Base-by-base conservation (phyloP, 768 basidiomycete genomes). In the Leucocoprinus birnbaumii region DNA sequence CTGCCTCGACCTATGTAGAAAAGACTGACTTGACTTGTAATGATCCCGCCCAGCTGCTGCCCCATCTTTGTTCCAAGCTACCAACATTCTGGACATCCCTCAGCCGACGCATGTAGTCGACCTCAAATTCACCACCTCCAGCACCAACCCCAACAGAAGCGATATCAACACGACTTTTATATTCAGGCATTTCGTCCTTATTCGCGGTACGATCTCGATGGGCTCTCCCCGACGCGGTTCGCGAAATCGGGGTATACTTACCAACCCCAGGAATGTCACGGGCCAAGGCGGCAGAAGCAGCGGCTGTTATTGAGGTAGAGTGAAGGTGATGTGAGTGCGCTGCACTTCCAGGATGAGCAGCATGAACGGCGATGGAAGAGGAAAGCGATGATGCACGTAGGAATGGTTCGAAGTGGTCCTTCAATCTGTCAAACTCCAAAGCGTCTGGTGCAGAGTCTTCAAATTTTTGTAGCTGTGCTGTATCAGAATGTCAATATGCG, bases 331-430 rank as follows among this genome's bases (percentile, higher is more conserved):
- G 87, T 75, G 86, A 83, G 74, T 82, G 74, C 45, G 80, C 73
- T 61, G 76, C 71, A 63, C 73, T 75, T 68, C 75, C 77, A 58
- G 72, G 73, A 53, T 75, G 69, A 61, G 69, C 68, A 68, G 72
- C 64, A 34, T 55, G 47, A 67, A 78, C 72, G 58, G 68, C 62
- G 63, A 81, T 76, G 68, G 85, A 85, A 70, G 86, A 79, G 65
- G 87, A 85, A 70, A 83, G 76, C 57, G 86, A 82, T 58, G 89
- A 85, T 78, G 88, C 83, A 72, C 93, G 86, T 71, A 99, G 74
- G 76, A 92, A 90, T 53, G 93, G 90, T 68, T 98, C 97, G 75
- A 98, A 94, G 70, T 98, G 95, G 63, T 97, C 94, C 72, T 96
- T 96, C 63, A 99, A 71, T 57, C 88, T 83, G 62, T 99, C 97